Conservation (phyloP, 192 early-diverging fungal species). For the Backusella australiensis region DNA sequence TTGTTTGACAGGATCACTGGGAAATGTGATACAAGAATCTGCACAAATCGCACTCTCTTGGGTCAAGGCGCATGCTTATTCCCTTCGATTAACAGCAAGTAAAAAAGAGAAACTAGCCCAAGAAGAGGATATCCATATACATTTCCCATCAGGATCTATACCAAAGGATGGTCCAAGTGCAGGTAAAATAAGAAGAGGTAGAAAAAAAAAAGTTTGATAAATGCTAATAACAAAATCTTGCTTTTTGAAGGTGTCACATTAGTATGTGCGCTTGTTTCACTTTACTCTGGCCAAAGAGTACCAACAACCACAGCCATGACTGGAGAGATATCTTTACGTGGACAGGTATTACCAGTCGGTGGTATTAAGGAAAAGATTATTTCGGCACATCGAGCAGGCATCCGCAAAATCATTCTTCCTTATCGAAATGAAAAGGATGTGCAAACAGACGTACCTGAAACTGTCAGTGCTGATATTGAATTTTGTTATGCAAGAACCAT, state of each 20-base stretch:
- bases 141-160: conserved; percentile 76
- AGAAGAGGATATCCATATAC: conserved; percentile 80
- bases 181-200: conserved; percentile 26
- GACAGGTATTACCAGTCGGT: conserved; percentile 79
- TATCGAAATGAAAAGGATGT: conserved; percentile 70
- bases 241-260: conserved; percentile 54
- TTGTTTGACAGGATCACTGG: conserved; percentile 70
- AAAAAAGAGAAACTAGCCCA: conserved; percentile 49
- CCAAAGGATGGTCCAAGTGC: conserved; percentile 84
- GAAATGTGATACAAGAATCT: conserved; percentile 86
- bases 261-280: conserved; percentile 74
- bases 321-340: conserved; percentile 82
- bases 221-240: neutral
- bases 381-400: conserved; percentile 77
- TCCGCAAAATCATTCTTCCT: conserved; percentile 73
- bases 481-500: conserved; percentile 66
- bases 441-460: conserved; percentile 64
- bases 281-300: conserved; percentile 60
- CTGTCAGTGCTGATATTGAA: conserved; percentile 66
- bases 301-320: conserved; percentile 72
- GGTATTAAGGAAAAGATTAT: conserved; percentile 88
- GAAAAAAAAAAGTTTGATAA: neutral
- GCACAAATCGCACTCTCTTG: conserved; percentile 75
- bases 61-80: conserved; percentile 67
- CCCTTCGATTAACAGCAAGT: conserved; percentile 49